Base-by-base conservation (phyloP, 768 basidiomycete genomes). In the Suillus spraguei region DNA sequence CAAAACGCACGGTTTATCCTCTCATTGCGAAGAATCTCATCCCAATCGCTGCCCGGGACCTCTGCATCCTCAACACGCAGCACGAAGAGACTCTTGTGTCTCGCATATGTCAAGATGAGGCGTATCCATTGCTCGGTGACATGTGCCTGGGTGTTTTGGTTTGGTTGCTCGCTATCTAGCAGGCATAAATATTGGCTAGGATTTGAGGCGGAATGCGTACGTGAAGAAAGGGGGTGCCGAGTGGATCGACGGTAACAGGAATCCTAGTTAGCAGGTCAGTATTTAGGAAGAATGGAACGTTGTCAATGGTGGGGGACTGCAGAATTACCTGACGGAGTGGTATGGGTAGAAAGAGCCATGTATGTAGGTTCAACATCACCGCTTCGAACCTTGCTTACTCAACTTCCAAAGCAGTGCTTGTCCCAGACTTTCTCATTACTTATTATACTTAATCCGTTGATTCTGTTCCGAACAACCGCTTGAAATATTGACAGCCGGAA, bases 141-240 rank as follows among this genome's bases (percentile, higher is more conserved):
- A 56, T 77, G 81, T 11, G 83, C 81, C 63, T 88, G 85, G 11
- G 91, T 91, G 22, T 75, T 80, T 1, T 86, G 83, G 68, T 92
- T 89, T 13, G 87, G 89, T 71, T 94, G 93, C 71, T 91, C 86
- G 41, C 92, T 95, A 61, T 70, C 50, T 63, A 70, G 71, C 61
- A 56, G 60, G 60, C 67, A 64, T 61, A 52, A 63, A 55, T 11
- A 33, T 53, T 20, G 10, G 5, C 33, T 20, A 53, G 32, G 52
- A 17, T n/a, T 35, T 53, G 6, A n/a, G 32, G 33, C 17, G 52
- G 20, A 11, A 53, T 50, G 71, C 90, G 80, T 70, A 94, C 92
- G 91, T 92, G 79, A 93, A 95, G 81, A 95, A 94, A 0, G 93
- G 90, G 2, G 90, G 90, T 16, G 87, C 87, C 42, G 92, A 86